Base-by-base conservation (phyloP, 805 yeast genomes). In the Candida quercuum region DNA sequence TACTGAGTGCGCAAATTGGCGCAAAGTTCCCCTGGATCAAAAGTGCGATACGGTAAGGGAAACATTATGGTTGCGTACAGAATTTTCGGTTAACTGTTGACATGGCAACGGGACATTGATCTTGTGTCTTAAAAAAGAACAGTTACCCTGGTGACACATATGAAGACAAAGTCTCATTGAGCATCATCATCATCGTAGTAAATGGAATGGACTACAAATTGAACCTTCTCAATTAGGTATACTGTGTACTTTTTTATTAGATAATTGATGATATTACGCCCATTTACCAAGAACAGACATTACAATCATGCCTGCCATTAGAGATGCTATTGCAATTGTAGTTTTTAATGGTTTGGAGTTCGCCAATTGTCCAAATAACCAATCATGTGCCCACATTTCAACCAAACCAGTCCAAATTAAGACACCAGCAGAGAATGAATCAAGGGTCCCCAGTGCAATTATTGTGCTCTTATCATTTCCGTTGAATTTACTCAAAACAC, bases 271-370 rank as follows among this genome's bases (percentile, higher is more conserved):
- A 20, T 15, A 6, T 33, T 54, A 77, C n/a, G 84, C 84, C 85
- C 86, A 81, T 53, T 71, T 77, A 39, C 88, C 88, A 39, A 82
- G 60, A 19, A 81, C 58, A 6, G 86, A 84, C 89, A 82, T 82
- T 28, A 80, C 47, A 12, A 82, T 81, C 28, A 81, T 78, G 42
- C 86, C 87, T 45, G 72, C 66, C 68, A 73, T 69, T 28, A 68
- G 62, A 28, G 68, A 45, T 44, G 64, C 72, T 21, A 78, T 80
- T 26, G 46, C 48, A 20, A 71, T 35, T 71, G 68, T 68, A 36
- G 63, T 72, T 35, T 61, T 63, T 21, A 71, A 58, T 1, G 76
- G 72, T 20, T 57, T 61, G 12, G 63, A 54, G 10, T 80, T 78
- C 43, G 76, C 72, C 51, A 82, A 72, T 40, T 71, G 74, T 27